Base-by-base conservation (phyloP, 1,284 basidiomycete species). In the Boletus semigastroideus region DNA sequence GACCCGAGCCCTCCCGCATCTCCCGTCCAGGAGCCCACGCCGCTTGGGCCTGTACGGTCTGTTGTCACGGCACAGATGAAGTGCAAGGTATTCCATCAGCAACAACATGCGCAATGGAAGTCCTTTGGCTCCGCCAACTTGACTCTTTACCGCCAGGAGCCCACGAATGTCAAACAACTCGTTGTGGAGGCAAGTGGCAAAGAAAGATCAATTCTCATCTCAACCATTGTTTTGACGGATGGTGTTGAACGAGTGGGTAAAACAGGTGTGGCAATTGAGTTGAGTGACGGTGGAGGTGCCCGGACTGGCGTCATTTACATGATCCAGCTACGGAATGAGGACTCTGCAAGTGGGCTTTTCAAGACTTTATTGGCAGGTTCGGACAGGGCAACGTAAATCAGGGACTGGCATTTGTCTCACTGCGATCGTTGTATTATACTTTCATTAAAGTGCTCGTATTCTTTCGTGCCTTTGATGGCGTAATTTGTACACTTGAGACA, bases 271-370 rank as follows among this genome's bases (percentile, higher is more conserved):
- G 97, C 97, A 33, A 88, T 99, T 53, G 96, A 99, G 72, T 74
- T 99, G 52, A 96, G 92, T 65, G 92, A 97, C 70, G 57, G 67
- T 52, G 78, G 84, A 47, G 96, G 96, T 8, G 72, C 83, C 49
- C 82, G 94, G 52, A 97, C 95, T n/a, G 97, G 97, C 12, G 87
- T 98, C 66, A 79, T 99, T 51, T 98, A 99, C 68, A 98, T 99
- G 96, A 85, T 99, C 49, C 94, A 97, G 72, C 73, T 95, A 40
- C 80, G 90, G 59, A 96, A 91, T 69, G 97, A 99, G 71, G 82
- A 81, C 50, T 86, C 87, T 13, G 94, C 96, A 9, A 80, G 78
- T 16, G 92, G 89, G 2, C 71, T 99, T 49, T 98, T 94, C 68
- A 87, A 92, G 60, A 87, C 85, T 68, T 78, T 99, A 60, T 74